phyloP scores from a whole-genome alignment of 371 early-diverging fungal species.

The Mucor velutinosus region DNA sequence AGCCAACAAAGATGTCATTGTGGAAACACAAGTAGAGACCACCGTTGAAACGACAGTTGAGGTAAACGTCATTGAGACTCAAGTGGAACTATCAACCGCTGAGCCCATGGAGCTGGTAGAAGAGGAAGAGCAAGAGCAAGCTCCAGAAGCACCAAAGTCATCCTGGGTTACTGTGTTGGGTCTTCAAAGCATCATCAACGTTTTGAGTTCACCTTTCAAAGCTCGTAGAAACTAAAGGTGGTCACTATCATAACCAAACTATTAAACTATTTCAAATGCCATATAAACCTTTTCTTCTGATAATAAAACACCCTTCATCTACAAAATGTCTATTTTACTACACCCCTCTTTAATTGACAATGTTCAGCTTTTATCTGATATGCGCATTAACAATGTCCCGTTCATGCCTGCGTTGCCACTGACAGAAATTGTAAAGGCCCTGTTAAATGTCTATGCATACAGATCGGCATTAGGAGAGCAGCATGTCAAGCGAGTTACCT shows the following conservation, averaged over 20 bases:
- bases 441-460: constrained; percentile 3
- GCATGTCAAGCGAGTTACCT: not conserved
- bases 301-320: not conserved
- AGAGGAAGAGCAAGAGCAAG: not conserved
- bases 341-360: not conserved
- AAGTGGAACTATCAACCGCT: not conserved
- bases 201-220: constrained; percentile 17
- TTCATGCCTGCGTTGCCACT: not conserved
- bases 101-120: not conserved
- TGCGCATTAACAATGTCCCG: not conserved
- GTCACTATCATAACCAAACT: not conserved
- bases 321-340: not conserved
- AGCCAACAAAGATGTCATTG: not conserved
- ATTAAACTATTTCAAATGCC: not conserved
- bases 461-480: not conserved
- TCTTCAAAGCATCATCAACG: constrained; percentile 8
- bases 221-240: constrained; percentile 4
- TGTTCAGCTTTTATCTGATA: not conserved
- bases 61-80: not conserved
- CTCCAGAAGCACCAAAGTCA: not conserved
- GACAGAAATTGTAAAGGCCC: constrained; percentile 1
- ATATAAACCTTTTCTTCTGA: not conserved
- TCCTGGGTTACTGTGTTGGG: constrained; percentile 15
- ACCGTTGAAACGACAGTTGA: not conserved
- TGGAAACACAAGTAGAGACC: not conserved